A percentile compares a stretch with the other conserved stretches of the same genome.
Evolutionary conservation across 768 basidiomycete species (phyloP).

Genomic region (Tephrocybe sp.): DNA sequence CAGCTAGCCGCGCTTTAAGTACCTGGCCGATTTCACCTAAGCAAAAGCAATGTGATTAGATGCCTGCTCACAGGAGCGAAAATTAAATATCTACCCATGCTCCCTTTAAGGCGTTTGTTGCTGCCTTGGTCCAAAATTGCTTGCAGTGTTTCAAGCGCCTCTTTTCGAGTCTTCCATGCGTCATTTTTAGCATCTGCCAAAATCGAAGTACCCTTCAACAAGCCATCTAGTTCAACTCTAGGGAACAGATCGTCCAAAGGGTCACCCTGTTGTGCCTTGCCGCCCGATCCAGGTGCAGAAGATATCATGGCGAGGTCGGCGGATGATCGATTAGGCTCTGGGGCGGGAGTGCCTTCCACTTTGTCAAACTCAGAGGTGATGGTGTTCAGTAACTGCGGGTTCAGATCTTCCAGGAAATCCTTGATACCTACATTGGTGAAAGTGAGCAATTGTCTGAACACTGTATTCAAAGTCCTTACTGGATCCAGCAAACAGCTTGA

Average conservation of each 20-base stretch:
- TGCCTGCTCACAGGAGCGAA: slow-evolving; percentile 4
- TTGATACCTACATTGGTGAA: slow-evolving; percentile 64
- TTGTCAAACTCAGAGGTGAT: slow-evolving; percentile 94
- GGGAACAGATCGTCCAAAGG: slow-evolving; percentile 94
- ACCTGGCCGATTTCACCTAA: slow-evolving; percentile 88
- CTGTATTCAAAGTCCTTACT: slow-evolving; percentile 43
- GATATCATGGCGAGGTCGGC: slow-evolving; percentile 65
- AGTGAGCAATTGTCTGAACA: neutral
- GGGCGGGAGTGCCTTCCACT: slow-evolving; percentile 72
- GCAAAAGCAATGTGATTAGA: slow-evolving; percentile 3
- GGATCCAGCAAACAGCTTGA: slow-evolving; percentile 88
- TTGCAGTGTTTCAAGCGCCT: slow-evolving; percentile 84
- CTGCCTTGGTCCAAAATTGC: slow-evolving; percentile 84
- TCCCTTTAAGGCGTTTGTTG: slow-evolving; percentile 90
- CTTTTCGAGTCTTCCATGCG: slow-evolving; percentile 96
- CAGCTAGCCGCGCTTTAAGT: slow-evolving; percentile 83
- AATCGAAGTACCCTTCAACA: slow-evolving; percentile 83
- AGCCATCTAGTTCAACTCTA: slow-evolving; percentile 85
- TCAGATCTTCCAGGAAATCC: slow-evolving; percentile 91
- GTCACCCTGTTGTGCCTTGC: slow-evolving; percentile 46
- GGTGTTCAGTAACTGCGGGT: slow-evolving; percentile 88
- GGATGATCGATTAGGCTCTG: slow-evolving; percentile 76
- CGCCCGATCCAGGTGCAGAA: slow-evolving; percentile 40
- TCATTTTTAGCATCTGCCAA: slow-evolving; percentile 86
- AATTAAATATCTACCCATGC: slow-evolving; percentile 65